Conservation (phyloP, 768 basidiomycete species). For the Cyclocybe aegerita region DNA sequence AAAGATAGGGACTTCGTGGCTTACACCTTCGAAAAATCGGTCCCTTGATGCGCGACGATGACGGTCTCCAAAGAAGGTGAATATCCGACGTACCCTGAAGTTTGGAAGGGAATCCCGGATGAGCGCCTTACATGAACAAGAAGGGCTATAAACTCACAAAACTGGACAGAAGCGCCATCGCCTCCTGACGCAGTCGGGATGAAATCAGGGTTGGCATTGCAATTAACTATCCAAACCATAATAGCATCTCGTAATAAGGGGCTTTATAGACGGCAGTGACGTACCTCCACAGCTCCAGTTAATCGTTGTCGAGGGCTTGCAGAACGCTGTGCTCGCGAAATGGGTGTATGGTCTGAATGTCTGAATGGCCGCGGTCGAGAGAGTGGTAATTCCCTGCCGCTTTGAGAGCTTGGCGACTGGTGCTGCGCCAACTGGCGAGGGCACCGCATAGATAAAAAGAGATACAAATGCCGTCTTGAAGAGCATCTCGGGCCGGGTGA, state of each 20-base stretch:
- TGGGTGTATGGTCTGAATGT: conserved; percentile 46
- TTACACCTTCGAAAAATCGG: conserved; percentile 35
- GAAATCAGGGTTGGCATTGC: conserved; percentile 41
- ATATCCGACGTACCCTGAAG: conserved; percentile 27
- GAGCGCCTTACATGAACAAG: conserved; percentile 2
- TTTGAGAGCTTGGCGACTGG: background rate
- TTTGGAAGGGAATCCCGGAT: background rate
- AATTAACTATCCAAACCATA: conserved; percentile 26
- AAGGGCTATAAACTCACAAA: conserved; percentile 29
- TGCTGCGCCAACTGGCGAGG: background rate
- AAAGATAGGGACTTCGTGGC: conserved; percentile 1
- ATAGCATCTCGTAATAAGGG: background rate
- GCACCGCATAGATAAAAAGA: background rate
- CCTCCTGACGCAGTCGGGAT: conserved; percentile 43
- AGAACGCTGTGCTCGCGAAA: conserved; percentile 54
- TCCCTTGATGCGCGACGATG: conserved; percentile 45
- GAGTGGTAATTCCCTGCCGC: conserved; percentile 14
- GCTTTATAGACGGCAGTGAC: background rate
- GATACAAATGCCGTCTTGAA: too few relatives aligned
- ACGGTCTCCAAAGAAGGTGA: conserved; percentile 31
- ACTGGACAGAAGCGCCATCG: conserved; percentile 34
- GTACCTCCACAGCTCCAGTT: conserved; percentile 54
- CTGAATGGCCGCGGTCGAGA: conserved; percentile 38
- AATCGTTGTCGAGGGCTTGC: conserved; percentile 38
- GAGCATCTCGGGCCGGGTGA: too few relatives aligned